phyloP scores from a whole-genome alignment of 1,284 basidiomycete genomes.

The Austroboletus novae-zelandiae region DNA sequence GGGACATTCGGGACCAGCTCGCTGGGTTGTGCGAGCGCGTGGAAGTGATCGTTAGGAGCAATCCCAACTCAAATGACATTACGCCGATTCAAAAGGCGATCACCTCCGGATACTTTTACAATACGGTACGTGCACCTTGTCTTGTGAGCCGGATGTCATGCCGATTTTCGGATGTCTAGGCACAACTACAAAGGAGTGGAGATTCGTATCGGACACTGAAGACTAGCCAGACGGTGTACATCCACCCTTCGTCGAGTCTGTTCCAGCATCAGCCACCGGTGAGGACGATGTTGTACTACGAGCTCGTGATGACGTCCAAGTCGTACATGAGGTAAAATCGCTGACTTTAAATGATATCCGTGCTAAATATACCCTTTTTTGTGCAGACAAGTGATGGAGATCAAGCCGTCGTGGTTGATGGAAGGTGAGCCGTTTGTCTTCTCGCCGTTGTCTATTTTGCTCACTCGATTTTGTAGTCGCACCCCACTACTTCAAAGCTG shows the following conservation, averaged over 20 bases:
- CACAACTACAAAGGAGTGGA: conserved; percentile 85
- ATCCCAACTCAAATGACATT: conserved; percentile 89
- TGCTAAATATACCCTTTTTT: conserved; percentile 14
- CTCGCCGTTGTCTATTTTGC: neutral
- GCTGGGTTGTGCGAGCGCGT: conserved; percentile 95
- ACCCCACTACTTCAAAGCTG: conserved; percentile 90
- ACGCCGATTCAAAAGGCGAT: conserved; percentile 93
- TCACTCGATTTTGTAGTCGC: conserved; percentile 56
- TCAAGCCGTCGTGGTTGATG: conserved; percentile 90
- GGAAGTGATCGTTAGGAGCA: conserved; percentile 86
- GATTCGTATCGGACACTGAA: conserved; percentile 93
- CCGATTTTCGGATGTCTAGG: conserved; percentile 42
- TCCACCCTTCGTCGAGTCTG: conserved; percentile 93
- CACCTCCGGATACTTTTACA: conserved; percentile 95
- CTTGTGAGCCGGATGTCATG: conserved; percentile 7
- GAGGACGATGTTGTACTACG: conserved; percentile 90
- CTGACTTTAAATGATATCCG: neutral
- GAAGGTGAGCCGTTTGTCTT: conserved; percentile 62
- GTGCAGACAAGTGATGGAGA: conserved; percentile 93
- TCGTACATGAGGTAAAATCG: conserved; percentile 70
- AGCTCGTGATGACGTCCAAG: conserved; percentile 87
- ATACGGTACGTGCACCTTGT: conserved; percentile 62
- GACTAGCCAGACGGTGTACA: conserved; percentile 92
- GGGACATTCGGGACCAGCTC: conserved; percentile 96
- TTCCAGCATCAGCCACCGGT: conserved; percentile 96